These are phyloP conservation scores for Capsicum chinense DNA, from an alignment of 257 asterid species.

Conservation along the genomic window DNA sequence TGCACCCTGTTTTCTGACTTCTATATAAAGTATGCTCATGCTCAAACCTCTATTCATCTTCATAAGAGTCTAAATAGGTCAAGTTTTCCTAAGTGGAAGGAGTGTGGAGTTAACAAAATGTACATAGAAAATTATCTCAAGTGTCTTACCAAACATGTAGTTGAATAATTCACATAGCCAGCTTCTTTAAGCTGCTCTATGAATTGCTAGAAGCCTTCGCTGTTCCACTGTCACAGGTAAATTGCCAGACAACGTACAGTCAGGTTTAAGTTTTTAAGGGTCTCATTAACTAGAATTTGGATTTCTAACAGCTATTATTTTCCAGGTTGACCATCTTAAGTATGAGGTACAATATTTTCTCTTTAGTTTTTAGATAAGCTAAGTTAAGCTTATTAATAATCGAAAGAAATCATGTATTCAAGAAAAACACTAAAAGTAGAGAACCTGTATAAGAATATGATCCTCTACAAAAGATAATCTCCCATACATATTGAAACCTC, in stretches of 20 bases:
- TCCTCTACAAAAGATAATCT: not conserved
- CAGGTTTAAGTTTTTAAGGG: not conserved
- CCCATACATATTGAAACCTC: not conserved
- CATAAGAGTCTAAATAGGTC: not conserved
- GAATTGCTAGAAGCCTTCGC: not conserved
- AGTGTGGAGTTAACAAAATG: slow-evolving; percentile 14
- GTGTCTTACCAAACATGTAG: slow-evolving; percentile 18
- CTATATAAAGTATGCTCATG: not conserved
- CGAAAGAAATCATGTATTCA: not conserved
- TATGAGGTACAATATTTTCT: slow-evolving; percentile 18
- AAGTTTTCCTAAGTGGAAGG: not conserved
- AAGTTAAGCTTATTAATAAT: not conserved
- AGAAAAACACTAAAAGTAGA: slow-evolving; percentile 13
- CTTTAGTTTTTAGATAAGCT: not conserved
- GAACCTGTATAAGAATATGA: not conserved
- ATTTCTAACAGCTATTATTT: not conserved
- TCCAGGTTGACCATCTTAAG: slow-evolving; percentile 7
- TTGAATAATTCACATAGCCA: slow-evolving; percentile 18
- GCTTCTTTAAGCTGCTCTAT: not conserved
- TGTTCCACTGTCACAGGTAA: not conserved
- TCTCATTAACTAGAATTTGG: slow-evolving; percentile 9
- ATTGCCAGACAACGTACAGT: not conserved
- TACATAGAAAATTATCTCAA: slow-evolving; percentile 3
- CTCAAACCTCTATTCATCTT: slow-evolving; percentile 3
- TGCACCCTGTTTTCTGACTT: slow-evolving; percentile 1